phyloP scores from a whole-genome alignment of 495 filamentous ascomycete genomes.

The Trichoderma asperelloides region DNA sequence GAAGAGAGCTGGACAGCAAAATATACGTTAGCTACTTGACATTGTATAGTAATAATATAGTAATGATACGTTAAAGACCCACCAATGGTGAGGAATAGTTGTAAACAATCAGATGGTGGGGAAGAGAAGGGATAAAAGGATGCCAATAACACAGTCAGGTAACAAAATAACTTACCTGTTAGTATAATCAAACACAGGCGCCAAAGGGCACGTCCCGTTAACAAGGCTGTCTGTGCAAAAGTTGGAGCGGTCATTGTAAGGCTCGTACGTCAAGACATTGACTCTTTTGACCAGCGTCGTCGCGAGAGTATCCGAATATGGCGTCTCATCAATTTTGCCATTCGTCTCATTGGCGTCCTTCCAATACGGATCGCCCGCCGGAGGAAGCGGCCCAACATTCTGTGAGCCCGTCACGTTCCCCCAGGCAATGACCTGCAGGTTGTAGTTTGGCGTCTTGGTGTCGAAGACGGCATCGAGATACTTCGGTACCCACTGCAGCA shows the following conservation, averaged over 20 bases:
- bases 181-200: slow-evolving; percentile 56
- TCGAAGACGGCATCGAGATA: slow-evolving; percentile 67
- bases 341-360: slow-evolving; percentile 46
- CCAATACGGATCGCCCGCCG: slow-evolving; percentile 44
- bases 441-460: slow-evolving; percentile 47
- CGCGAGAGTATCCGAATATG: slow-evolving; percentile 42
- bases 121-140: not conserved
- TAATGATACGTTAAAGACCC: not conserved
- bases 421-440: slow-evolving; percentile 72
- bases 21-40: not conserved
- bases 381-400: slow-evolving; percentile 39
- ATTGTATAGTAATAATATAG: not conserved
- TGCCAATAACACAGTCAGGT: not conserved
- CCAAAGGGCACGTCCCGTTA: slow-evolving; percentile 65
- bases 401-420: slow-evolving; percentile 74
- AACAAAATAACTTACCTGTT: slow-evolving; percentile 32
- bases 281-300: slow-evolving; percentile 63
- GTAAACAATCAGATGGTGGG: not conserved
- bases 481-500: slow-evolving; percentile 74
- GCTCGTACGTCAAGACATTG: slow-evolving; percentile 64
- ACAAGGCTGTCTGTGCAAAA: slow-evolving; percentile 57
- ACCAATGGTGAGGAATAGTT: not conserved
- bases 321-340: slow-evolving; percentile 68
- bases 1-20: slow-evolving; percentile 11
- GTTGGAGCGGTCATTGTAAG: slow-evolving; percentile 41